Evolutionary conservation across 139 green algal genomes (phyloP), one percentile per base, ranked within the genome.

Genomic region (Micromonas pusilla): DNA sequence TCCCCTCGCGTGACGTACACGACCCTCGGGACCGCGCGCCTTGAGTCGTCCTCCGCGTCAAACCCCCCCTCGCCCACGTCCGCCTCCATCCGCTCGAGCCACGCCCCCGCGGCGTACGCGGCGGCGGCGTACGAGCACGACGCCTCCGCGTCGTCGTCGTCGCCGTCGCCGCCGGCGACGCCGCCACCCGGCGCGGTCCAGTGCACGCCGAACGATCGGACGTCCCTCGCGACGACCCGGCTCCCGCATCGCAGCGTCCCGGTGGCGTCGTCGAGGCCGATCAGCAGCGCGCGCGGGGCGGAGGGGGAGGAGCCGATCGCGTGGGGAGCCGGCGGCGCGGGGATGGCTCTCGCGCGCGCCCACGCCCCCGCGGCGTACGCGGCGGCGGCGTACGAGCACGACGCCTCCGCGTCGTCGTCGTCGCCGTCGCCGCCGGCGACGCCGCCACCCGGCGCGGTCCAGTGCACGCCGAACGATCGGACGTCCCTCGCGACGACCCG

Each of bases 171-270:
- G 9, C 9, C 45, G 45, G 45, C 45, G 45, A 57, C 45, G 45
- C 9, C 16, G 45, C 45, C 45, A 16, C 16, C 45, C 45, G 9
- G 9, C 9, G 45, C 45, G 45, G 9, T 23, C 45, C 45, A 23
- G 45, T 88, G 83, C 30, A 94, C 73, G 34, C 74, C 85, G 20
- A 91, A 68, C 6, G 87, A 93, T 0, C 85, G 91, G 16, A 93
- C 90, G 26, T 83, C 85, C 1, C 57, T 4, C 0, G 87, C 81
- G 31, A 94, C 28, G 25, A 81, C 62, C 16, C 52, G 77, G 25
- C 2, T 2, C 54, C 89, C 90, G 82, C 79, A 89, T 72, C 80
- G 88, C 39, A 96, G 86, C 70, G 77, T 38, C 0, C 90, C 90
- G 6, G 0, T 36, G 0, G 34, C n/a, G n/a, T n/a, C n/a, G 23